phyloP scores from a whole-genome alignment of 805 yeast genomes.

The Candida silvatica region DNA sequence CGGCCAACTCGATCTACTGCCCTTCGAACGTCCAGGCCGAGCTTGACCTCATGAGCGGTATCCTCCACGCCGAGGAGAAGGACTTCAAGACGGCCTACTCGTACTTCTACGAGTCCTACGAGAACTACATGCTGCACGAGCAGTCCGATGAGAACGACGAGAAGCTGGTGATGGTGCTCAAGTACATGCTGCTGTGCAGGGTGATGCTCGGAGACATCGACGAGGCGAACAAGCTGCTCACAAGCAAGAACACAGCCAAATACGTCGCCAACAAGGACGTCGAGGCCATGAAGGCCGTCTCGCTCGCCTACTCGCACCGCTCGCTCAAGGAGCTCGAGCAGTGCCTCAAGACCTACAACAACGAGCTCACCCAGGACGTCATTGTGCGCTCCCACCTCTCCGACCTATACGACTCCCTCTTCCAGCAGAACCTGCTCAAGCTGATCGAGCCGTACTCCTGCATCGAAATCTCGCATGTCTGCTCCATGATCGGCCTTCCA shows the following conservation, averaged over 20 bases:
- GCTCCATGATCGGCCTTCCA: slow-evolving; percentile 82
- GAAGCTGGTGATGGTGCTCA: slow-evolving; percentile 56
- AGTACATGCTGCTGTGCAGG: slow-evolving; percentile 87
- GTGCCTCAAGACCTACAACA: slow-evolving; percentile 61
- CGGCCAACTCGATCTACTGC: slow-evolving; percentile 94
- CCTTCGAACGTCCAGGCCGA: slow-evolving; percentile 93
- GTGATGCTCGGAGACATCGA: slow-evolving; percentile 85
- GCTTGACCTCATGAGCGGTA: slow-evolving; percentile 90
- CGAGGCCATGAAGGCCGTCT: slow-evolving; percentile 93
- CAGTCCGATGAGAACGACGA: slow-evolving; percentile 11
- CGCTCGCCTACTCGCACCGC: slow-evolving; percentile 83
- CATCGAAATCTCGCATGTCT: slow-evolving; percentile 87
- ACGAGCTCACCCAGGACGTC: slow-evolving; percentile 76
- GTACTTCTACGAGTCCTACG: slow-evolving; percentile 91
- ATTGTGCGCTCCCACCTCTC: slow-evolving; percentile 88
- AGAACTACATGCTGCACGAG: slow-evolving; percentile 58
- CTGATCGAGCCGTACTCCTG: slow-evolving; percentile 94
- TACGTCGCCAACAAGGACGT: slow-evolving; percentile 63
- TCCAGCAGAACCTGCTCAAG: slow-evolving; percentile 88
- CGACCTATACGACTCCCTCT: slow-evolving; percentile 83
- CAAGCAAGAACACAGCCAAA: slow-evolving; percentile 44
- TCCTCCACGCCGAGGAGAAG: slow-evolving; percentile 91
- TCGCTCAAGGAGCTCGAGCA: slow-evolving; percentile 85
- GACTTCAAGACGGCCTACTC: slow-evolving; percentile 95
- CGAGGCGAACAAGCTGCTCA: slow-evolving; percentile 73